Base-by-base conservation (phyloP, 1,284 basidiomycete species). In the Sanghuangporus baumii region DNA sequence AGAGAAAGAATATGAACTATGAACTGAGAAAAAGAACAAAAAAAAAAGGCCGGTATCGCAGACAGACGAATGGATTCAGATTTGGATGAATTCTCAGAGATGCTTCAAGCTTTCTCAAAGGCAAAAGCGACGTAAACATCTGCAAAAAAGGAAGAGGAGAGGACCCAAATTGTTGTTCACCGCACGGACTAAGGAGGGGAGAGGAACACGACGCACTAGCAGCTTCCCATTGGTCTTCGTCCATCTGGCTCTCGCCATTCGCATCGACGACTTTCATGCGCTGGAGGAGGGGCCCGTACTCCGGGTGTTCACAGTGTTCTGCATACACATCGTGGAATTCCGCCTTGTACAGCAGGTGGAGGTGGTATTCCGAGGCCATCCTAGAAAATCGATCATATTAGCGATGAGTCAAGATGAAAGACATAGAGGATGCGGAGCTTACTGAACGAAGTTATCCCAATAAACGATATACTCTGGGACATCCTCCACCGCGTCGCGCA, bases 401-500 rank as follows among this genome's bases (percentile, higher is more conserved):
- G 62, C 37, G 61, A 46, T n/a, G 43, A 14, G 18, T 46, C 43
- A 38, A 7, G 20, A 16, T 3, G 9, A 40, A 23, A 23, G 18
- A 52, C 16, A 46, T 46, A 26, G 62, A 47, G 54, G 61, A 26
- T 38, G 40, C 38, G 52, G 50, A 14, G 76, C 89, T 69, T 68
- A 96, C 94, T 84, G 76, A 52, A 91, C 88, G 72, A 99, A 98
- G 68, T 89, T 88, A 40, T 94, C 88, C 95, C 96, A 99, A 61
- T 88, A 83, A 8, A 99, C 96, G 55, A 99, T 81, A 70, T 96
- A 99, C 73, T 99, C 97, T 2, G 96, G 96, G 36, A 98, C 96
- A 70, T 98, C 89, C 69, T 94, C 94, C 3, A 99, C 96, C 1
- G 97, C 97, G 71, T 99, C 97, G 70, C 86, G 78, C 37, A 99